Base-by-base conservation (phyloP, 1,284 basidiomycete genomes). In the Wolfiporia cocos region DNA sequence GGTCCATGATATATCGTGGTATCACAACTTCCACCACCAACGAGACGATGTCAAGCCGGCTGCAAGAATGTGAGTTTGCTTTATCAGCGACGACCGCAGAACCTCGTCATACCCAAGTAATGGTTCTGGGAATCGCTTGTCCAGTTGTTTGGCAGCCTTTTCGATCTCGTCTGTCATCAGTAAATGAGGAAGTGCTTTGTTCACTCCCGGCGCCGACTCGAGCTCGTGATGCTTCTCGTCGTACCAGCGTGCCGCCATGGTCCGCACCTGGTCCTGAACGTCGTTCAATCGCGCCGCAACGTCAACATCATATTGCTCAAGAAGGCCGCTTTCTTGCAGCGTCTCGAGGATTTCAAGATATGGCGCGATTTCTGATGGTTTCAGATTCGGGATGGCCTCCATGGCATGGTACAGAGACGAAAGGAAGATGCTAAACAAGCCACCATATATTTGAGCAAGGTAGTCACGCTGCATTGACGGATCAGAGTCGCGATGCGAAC, bases 91-190 rank as follows among this genome's bases (percentile, higher is more conserved):
- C 24, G 24, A 34, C 21, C 37, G 36, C 32, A 33, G 12, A 30
- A 30, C 3, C 70, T 28, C 20, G 19, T 26, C 78, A 39, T 56
- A 92, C 86, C 82, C 82, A 26, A 93, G 68, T 17, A 97, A 60
- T 15, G 90, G 86, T 43, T 88, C 78, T 0, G 84, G 79, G 64
- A 95, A 97, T 49, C 84, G 74, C 62, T 90, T 91, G 63, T 93
- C 86, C 24, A 93, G 69, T 23, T 74, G 65, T 62, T 95, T 92
- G 10, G 88, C 81, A 23, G 73, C 69, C 58, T 90, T 94, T 67
- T 96, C 92, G 9, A 98, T 70, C 70, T 94, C 94, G 38, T 86
- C 82, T 5, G 89, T 88, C 74, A 96, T 79, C 21, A 86, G 66
- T 36, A 95, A 66, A 22, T 92, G 66, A 1, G 88, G 88, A 29